phyloP scores from a whole-genome alignment of 2,329 filamentous ascomycete genomes.

The Ascochyta fabae region DNA sequence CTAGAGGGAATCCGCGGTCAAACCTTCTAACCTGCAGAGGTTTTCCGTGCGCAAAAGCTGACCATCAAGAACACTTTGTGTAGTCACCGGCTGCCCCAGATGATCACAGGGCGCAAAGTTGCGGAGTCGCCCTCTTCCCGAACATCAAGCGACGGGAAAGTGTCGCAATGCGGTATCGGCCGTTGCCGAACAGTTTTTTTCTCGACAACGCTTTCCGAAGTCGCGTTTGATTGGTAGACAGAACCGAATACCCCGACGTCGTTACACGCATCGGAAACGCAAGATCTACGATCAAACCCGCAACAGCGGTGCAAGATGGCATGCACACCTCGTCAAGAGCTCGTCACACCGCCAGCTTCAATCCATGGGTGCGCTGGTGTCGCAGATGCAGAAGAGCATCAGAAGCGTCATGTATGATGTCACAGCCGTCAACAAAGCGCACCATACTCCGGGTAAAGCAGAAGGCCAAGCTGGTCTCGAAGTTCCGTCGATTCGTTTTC shows the following conservation, averaged over 20 bases:
- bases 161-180: conserved; percentile 28
- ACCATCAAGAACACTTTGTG: not conserved
- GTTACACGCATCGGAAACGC: conserved; percentile 6
- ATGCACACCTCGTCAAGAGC: not conserved
- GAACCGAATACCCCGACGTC: conserved; percentile 16
- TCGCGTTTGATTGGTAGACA: conserved; percentile 21
- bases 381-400: not conserved
- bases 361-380: not conserved
- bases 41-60: not conserved
- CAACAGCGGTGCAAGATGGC: not conserved
- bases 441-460: conserved; percentile 21
- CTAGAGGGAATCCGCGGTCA: conserved; percentile 4
- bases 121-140: conserved; percentile 2
- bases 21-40: conserved; percentile 7
- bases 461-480: conserved; percentile 12
- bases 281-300: not conserved
- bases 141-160: conserved; percentile 17
- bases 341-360: too few species aligned
- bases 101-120: conserved; percentile 1
- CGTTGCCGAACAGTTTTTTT: conserved; percentile 20
- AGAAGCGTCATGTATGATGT: conserved; percentile 6
- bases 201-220: conserved; percentile 3
- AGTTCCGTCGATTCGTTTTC: conserved; percentile 19
- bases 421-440: conserved; percentile 1
- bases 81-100: conserved; percentile 2